A percentile compares a stretch with the other conserved stretches of the same genome.
phyloP scores from a whole-genome alignment of 441 rosid species.

The Viola pubescens region DNA sequence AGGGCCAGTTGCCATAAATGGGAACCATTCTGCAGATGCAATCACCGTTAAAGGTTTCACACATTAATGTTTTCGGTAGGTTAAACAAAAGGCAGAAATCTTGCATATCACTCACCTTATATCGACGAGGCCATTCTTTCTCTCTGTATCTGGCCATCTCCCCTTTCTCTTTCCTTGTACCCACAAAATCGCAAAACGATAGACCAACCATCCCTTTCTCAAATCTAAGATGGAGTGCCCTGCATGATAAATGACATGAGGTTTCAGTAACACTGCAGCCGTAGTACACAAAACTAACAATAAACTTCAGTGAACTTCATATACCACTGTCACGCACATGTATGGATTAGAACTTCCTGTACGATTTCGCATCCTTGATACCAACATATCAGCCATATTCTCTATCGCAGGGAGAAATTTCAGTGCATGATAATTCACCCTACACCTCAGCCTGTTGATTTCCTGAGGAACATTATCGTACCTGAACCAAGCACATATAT shows the following conservation, averaged over 20 bases:
- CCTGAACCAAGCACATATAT: constrained; percentile 36
- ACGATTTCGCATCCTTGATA: constrained; percentile 92
- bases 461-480: constrained; percentile 95
- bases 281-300: constrained; percentile 2
- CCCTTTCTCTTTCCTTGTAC: constrained; percentile 93
- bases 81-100: constrained; percentile 10
- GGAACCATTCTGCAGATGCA: constrained; percentile 71
- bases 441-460: constrained; percentile 94
- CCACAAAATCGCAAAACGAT: constrained; percentile 95
- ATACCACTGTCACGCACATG: constrained; percentile 47
- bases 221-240: constrained; percentile 99
- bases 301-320: constrained; percentile 15
- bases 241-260: constrained; percentile 24
- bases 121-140: constrained; percentile 99
- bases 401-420: constrained; percentile 90
- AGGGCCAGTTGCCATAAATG: constrained; percentile 94
- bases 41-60: constrained; percentile 12
- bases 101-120: constrained; percentile 44
- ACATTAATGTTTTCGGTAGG: neutral
- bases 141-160: constrained; percentile 87
- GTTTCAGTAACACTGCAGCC: constrained; percentile 12
- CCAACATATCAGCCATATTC: constrained; percentile 79
- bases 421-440: constrained; percentile 97
- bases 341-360: constrained; percentile 78
- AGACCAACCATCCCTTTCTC: constrained; percentile 99